Conservation (phyloP, 2,329 filamentous ascomycete genomes). For the Aspergillus aculeatinus region DNA sequence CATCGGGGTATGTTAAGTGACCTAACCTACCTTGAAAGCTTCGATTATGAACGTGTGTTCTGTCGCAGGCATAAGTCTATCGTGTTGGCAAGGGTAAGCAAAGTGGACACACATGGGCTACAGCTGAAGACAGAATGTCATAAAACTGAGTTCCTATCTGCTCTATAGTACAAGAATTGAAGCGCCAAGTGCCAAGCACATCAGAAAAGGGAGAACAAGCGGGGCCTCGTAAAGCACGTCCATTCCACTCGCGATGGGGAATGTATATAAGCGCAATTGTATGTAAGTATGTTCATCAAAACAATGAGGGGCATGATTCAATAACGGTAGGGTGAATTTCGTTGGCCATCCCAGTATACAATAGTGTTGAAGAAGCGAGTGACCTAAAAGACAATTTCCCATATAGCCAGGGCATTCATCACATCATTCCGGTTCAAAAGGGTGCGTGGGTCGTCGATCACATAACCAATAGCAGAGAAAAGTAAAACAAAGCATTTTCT, state of each 20-base stretch:
- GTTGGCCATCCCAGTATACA: neutral
- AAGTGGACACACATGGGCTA: neutral
- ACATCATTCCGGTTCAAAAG: neutral
- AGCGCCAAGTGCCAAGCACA: neutral
- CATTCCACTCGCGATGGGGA: neutral
- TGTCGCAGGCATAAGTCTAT: conserved; percentile 8
- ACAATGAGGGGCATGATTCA: neutral
- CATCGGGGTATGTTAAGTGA: no score
- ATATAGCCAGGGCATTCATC: neutral
- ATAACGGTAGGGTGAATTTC: neutral
- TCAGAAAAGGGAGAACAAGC: neutral
- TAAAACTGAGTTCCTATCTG: neutral
- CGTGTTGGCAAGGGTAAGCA: conserved; percentile 16
- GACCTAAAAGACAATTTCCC: neutral
- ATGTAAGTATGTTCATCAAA: neutral
- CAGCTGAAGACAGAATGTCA: neutral
- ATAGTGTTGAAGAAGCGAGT: neutral
- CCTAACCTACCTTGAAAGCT: no score
- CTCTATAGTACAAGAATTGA: conserved; percentile 9
- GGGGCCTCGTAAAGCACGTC: neutral
- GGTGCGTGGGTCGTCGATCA: conserved; percentile 8
- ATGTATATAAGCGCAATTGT: neutral
- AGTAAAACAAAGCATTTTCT: conserved; percentile 18
- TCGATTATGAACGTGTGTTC: no score
- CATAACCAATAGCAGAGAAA: conserved; percentile 16